Evolutionary conservation across 2,329 filamentous ascomycete species (phyloP), one percentile per base, ranked within the genome.

Genomic region (Ustulina deusta): DNA sequence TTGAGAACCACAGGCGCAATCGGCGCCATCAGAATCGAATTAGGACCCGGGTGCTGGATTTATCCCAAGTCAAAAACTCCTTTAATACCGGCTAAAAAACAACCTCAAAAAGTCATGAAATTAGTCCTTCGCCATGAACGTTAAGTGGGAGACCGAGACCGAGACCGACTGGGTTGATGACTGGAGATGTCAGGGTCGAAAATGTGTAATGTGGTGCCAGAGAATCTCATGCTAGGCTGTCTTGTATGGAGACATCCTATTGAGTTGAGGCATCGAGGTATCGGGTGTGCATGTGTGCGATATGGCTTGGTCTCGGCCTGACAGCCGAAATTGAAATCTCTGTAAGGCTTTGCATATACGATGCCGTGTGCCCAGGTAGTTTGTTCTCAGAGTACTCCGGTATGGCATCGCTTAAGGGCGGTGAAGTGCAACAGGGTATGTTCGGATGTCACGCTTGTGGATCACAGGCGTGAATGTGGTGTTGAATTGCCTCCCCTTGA

Each of bases 341-440:
- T 38, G 44, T 22, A n/a, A 36, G 22, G 40, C 32, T 32, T 61
- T 54, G 38, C 65, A 70, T 68, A 40, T 65, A 69, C 54, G 60
- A 11, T 65, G 52, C 10, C n/a, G 44, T 17, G 22, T 49, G n/a
- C 36, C 42, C 15, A 55, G 20, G 25, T 49, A 11, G 22, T 25
- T 61, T 34, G 36, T n/a, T 58, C 46, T 32, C 13, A 7, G 32
- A 17, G 29, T 13, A 46, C 29, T 10, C 10, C 32, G n/a, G n/a
- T n/a, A n/a, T 3, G 40, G 22, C 10, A 48, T n/a, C 59, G 32
- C 54, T 69, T 74, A 75, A 65, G 74, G 74, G 10, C 73, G 72
- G 29, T 61, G 68, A 52, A 75, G 74, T 11, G 65, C 63, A 52
- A 75, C 72, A 55, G 73, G 73, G 74, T 70, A 74, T 42, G 74